Base-by-base conservation (phyloP, 139 green algal species). In the Coelastrella sp. region DNA sequence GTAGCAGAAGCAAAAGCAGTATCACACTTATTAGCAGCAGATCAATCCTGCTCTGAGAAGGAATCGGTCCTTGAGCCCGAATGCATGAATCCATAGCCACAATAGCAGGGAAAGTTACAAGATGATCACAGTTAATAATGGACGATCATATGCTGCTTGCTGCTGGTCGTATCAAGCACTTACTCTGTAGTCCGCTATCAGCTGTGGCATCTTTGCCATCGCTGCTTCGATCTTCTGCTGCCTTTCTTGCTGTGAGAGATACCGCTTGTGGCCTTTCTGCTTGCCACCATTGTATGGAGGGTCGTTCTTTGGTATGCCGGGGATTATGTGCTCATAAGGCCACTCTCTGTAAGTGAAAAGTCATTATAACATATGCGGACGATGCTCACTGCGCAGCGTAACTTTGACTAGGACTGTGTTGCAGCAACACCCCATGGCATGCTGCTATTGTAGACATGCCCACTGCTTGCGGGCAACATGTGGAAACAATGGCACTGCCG, bases 281-380 rank as follows among this genome's bases (percentile, higher is more conserved):
- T 83, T 73, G 40, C 84, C 60, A 50, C 75, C 59, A 3, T 86
- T 63, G 57, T 86, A 91, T 1, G 67, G 63, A 17, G 69, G 60
- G 40, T 79, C 84, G 21, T 87, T 85, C 17, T 83, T 77, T 1
- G 84, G 88, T 6, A 76, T 67, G 35, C 88, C 88, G 1, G 88
- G 87, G 8, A 91, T 80, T 37, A 91, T 89, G 73, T 91, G 72
- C 84, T 91, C 88, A 45, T 86, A 89, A 4, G 88, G 88, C 88
- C 88, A 91, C n/a, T 79, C 64, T 64, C 88, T 91, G 73, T 5
- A 45, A 1, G 21, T 63, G 15, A 45, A 0, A 21, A 34, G 30
- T 35, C 6, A 8, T 57, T 13, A 13, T 57, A 23, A 23, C 11
- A 13, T 57, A 23, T 23, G 11, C 45, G 45, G 45, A 57, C 45